Conservation (phyloP, 2,329 filamentous ascomycete species). For the Colletotrichum lini region DNA sequence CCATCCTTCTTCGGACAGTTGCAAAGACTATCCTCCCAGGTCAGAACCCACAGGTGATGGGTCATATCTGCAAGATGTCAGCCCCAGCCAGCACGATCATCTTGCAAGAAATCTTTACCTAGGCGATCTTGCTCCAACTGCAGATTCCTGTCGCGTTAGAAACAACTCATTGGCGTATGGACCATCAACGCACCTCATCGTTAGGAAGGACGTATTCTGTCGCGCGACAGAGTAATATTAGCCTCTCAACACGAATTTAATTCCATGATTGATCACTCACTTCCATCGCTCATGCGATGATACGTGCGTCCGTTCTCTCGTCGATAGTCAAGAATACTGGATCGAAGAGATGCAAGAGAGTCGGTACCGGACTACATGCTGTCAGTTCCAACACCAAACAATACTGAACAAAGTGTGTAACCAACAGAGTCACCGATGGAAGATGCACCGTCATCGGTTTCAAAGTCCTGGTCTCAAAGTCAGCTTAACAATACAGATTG, state of each 20-base stretch:
- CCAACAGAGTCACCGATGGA: conserved; percentile 6
- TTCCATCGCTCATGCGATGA: conserved; percentile 46
- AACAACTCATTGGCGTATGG: neutral
- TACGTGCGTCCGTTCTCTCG: conserved; percentile 31
- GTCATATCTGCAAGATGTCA: conserved; percentile 48
- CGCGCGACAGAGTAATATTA: neutral
- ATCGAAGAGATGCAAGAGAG: conserved; percentile 1
- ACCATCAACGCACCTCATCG: conserved; percentile 15
- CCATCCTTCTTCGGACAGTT: conserved; percentile 46
- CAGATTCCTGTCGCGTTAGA: neutral
- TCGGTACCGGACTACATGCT: neutral
- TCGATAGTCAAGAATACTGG: conserved; percentile 23
- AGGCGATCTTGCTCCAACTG: conserved; percentile 32
- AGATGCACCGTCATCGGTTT: conserved; percentile 11
- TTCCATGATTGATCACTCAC: neutral
- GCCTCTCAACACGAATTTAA: neutral
- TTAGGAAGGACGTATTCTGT: conserved; percentile 33
- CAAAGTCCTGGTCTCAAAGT: neutral
- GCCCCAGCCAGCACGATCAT: neutral
- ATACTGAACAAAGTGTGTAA: neutral
- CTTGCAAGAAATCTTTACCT: neutral
- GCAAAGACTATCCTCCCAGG: conserved; percentile 49
- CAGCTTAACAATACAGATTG: neutral
- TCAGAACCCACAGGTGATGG: conserved; percentile 53
- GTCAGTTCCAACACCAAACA: neutral